phyloP scores from a whole-genome alignment of 2,329 filamentous ascomycete genomes.

The Stagonosporopsis chrysanthemi region DNA sequence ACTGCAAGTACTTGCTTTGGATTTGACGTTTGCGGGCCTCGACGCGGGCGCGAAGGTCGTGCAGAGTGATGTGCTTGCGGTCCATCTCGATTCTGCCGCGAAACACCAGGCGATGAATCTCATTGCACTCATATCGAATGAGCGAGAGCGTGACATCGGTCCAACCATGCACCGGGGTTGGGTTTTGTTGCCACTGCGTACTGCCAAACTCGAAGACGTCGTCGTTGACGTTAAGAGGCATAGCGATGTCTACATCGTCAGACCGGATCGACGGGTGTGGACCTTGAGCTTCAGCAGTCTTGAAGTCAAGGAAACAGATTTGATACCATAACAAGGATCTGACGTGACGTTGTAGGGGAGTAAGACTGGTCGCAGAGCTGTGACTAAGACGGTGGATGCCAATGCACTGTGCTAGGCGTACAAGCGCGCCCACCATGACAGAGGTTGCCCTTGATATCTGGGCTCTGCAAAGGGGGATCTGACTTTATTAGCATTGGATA shows the following conservation, averaged over 20 bases:
- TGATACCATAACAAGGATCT: slow-evolving; percentile 50
- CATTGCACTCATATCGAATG: slow-evolving; percentile 50
- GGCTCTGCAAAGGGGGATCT: slow-evolving; percentile 49
- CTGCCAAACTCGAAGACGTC: slow-evolving; percentile 49
- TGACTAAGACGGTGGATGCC: slow-evolving; percentile 48
- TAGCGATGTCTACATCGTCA: slow-evolving; percentile 49
- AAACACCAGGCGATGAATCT: slow-evolving; percentile 49
- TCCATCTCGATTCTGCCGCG: slow-evolving; percentile 50
- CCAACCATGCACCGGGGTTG: slow-evolving; percentile 41
- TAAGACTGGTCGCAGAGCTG: slow-evolving; percentile 45
- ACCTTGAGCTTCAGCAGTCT: slow-evolving; percentile 49
- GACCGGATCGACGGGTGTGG: slow-evolving; percentile 48
- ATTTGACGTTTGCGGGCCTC: slow-evolving; percentile 47
- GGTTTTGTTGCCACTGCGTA: slow-evolving; percentile 46
- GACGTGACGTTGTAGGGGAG: slow-evolving; percentile 47
- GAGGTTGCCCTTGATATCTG: slow-evolving; percentile 50
- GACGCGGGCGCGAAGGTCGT: slow-evolving; percentile 46
- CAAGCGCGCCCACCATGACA: slow-evolving; percentile 48
- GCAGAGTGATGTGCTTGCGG: slow-evolving; percentile 46
- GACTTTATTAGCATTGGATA: slow-evolving; percentile 14
- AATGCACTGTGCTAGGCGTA: slow-evolving; percentile 49
- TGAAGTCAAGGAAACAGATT: slow-evolving; percentile 50
- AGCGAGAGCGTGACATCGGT: slow-evolving; percentile 46
- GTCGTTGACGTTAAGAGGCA: slow-evolving; percentile 49
- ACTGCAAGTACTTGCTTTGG: slow-evolving; percentile 44